Conservation (phyloP, 768 basidiomycete species). For the Panaeolus papilionaceus region DNA sequence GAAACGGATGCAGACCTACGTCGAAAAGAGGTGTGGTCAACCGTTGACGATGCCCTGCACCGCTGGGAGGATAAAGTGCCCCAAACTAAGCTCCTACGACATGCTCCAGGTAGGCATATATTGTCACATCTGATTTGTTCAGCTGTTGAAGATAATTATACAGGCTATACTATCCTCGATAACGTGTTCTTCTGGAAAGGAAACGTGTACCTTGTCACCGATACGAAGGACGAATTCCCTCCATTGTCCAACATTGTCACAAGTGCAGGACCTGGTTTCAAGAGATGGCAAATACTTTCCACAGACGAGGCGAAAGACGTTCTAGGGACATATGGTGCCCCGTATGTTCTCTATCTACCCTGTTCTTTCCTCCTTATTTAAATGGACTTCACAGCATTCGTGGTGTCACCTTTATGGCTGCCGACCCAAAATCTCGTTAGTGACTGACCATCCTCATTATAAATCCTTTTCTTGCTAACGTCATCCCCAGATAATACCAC, state of each 20-base stretch:
- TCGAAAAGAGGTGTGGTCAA: slow-evolving; percentile 19
- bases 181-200: slow-evolving; percentile 79
- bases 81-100: slow-evolving; percentile 59
- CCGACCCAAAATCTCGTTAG: slow-evolving; percentile 58
- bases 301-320: slow-evolving; percentile 50
- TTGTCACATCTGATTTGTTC: slow-evolving; percentile 12
- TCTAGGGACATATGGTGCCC: slow-evolving; percentile 59
- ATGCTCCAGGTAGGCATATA: slow-evolving; percentile 63
- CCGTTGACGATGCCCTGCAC: slow-evolving; percentile 59
- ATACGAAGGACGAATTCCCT: slow-evolving; percentile 69
- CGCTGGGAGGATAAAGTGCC: slow-evolving; percentile 66
- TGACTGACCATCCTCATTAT: slow-evolving; percentile 17
- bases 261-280: slow-evolving; percentile 40
- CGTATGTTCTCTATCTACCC: slow-evolving; percentile 41
- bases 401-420: slow-evolving; percentile 73
- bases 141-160: neutral
- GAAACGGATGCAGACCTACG: slow-evolving; percentile 21
- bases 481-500: slow-evolving; percentile 64
- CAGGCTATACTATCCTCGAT: slow-evolving; percentile 89
- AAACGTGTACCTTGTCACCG: slow-evolving; percentile 76
- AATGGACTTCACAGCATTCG: slow-evolving; percentile 51
- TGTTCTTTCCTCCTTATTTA: slow-evolving; percentile 1
- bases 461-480: slow-evolving; percentile 22
- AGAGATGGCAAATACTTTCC: slow-evolving; percentile 68
- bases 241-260: slow-evolving; percentile 55